Base-by-base conservation (phyloP, 352 stramenopile genomes). In the Albugo laibachii region DNA sequence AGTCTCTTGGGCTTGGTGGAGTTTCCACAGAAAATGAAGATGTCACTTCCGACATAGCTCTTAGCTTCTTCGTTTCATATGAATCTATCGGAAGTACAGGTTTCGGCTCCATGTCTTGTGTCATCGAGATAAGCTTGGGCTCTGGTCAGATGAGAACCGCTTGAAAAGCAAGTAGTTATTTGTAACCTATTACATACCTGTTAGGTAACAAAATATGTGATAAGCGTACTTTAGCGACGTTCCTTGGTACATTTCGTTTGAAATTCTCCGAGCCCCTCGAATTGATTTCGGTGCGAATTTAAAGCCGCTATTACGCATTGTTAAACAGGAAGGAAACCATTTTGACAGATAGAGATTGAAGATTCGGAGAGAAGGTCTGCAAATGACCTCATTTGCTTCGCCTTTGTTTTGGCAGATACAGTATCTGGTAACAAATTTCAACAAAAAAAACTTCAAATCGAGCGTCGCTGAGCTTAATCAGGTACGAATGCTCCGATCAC, bases 331-430 rank as follows among this genome's bases (percentile, higher is more conserved):
- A 35, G 20, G 39, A 11, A 35, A 46, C 15, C 4, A 20, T 21
- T 21, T 39, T 18, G 10, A 48, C 2, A 35, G 51, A n/a, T 18
- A 44, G 21, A 11, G 48, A 54, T 36, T 11, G 14, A 24, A 12
- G 49, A 14, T 18, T 8, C 8, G 6, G 2, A 48, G 36, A 48
- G 47, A 42, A 35, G 20, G 15, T 36, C 24, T 47, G 24, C 8
- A 35, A 42, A 89, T 92, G 79, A 75, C 88, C 57, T 89, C 79
- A 57, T 94, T 94, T 59, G 80, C 81, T 55, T 93, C 82, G 60
- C 83, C 83, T 53, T 63, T 94, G 35, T 94, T 94, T 62, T 95
- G 80, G 82, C 83, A 95, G 65, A 95, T 95, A 54, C 84, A 91
- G 54, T 93, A 92, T 58, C 64, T 95, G 48, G 80, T 95, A 31